Conservation (phyloP, 139 green algal species). For the Coccomyxa sp. region DNA sequence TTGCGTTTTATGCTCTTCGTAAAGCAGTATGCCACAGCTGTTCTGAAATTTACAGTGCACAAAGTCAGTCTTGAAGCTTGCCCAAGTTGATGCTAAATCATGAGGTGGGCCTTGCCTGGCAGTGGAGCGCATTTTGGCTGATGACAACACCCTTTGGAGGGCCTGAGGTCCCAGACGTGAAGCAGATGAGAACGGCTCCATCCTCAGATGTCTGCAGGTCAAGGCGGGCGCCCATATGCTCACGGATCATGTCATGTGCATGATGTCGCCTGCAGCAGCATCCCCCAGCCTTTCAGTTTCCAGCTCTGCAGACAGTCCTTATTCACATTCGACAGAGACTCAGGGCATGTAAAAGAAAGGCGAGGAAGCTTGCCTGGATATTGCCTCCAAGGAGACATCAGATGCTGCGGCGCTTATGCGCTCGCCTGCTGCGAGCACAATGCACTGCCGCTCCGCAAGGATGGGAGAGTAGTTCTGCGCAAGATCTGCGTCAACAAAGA, state of each 20-base stretch:
- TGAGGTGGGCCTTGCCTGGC: slow-evolving; percentile 65
- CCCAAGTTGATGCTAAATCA: neutral
- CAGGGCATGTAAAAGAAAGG: too few relatives aligned
- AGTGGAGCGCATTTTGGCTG: slow-evolving; percentile 51
- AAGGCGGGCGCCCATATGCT: neutral
- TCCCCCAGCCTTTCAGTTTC: too few relatives aligned
- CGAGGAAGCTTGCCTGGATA: too few relatives aligned
- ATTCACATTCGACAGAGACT: too few relatives aligned
- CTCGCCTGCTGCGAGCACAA: neutral
- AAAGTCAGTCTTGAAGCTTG: too few relatives aligned
- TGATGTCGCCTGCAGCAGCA: too few relatives aligned
- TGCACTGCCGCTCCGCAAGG: neutral
- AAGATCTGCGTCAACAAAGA: neutral
- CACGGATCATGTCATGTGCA: neutral
- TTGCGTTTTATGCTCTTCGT: too few relatives aligned
- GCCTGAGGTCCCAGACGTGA: slow-evolving; percentile 62
- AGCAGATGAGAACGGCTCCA: slow-evolving; percentile 33
- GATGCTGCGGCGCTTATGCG: neutral
- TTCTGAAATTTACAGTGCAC: too few relatives aligned
- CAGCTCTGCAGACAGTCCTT: too few relatives aligned
- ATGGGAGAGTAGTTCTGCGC: neutral
- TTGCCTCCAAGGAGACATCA: neutral
- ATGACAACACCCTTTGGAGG: slow-evolving; percentile 61
- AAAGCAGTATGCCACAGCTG: too few relatives aligned
- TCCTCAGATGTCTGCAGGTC: neutral